phyloP scores from a whole-genome alignment of 306 rosid genomes.

The Quercus cerris region DNA sequence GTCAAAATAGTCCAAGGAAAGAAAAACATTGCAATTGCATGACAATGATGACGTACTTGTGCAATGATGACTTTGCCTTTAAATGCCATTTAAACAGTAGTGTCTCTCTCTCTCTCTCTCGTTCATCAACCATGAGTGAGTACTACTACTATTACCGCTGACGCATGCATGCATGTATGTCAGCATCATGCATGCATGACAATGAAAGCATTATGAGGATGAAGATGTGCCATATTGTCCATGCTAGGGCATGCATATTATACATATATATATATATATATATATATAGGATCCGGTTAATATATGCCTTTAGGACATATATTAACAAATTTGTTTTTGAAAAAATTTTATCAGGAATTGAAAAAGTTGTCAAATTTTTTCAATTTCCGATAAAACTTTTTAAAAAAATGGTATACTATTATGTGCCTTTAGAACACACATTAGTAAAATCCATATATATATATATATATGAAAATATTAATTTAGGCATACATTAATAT shows the following conservation, averaged over 20 bases:
- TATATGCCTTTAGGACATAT: too few species aligned
- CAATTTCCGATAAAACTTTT: too few species aligned
- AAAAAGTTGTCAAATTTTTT: too few species aligned
- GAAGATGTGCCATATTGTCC: background rate
- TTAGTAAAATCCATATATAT: background rate
- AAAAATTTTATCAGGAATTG: too few species aligned
- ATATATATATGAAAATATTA: too few species aligned
- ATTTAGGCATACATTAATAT: too few species aligned
- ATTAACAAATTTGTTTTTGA: too few species aligned
- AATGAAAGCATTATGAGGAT: background rate
- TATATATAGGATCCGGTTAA: background rate
- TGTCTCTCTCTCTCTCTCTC: background rate
- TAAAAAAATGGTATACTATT: too few species aligned
- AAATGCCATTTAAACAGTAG: constrained; percentile 33
- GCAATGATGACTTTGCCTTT: constrained; percentile 42
- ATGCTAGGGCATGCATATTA: too few species aligned
- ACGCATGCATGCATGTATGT: background rate
- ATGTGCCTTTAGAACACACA: too few species aligned
- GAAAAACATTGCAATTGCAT: constrained; percentile 16
- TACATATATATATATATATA: background rate
- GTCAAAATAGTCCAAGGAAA: constrained; percentile 24
- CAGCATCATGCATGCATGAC: background rate
- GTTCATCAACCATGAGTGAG: background rate
- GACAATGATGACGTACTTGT: constrained; percentile 49
- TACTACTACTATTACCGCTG: background rate